Conservation (phyloP, 306 rosid species). For the Cicer yamashitae region DNA sequence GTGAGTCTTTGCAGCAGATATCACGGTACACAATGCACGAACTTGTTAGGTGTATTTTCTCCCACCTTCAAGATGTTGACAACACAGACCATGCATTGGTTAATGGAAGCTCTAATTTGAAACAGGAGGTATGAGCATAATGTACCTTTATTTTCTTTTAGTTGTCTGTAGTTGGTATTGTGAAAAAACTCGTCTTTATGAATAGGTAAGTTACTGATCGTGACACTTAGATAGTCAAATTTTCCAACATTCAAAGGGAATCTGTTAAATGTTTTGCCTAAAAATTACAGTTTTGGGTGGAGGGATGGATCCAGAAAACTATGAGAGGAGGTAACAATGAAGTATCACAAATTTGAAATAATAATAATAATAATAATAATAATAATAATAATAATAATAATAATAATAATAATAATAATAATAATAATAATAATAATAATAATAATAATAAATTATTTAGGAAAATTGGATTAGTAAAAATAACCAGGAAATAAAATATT, state of each 20-base stretch:
- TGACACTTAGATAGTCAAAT: slow-evolving; percentile 7
- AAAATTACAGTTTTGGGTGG: slow-evolving; percentile 39
- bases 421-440: too few species aligned
- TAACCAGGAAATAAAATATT: neutral
- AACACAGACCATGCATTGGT: slow-evolving; percentile 68
- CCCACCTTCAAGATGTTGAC: slow-evolving; percentile 89
- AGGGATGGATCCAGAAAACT: too few species aligned
- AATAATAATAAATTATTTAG: neutral
- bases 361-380: too few species aligned
- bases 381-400: too few species aligned
- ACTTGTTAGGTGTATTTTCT: slow-evolving; percentile 88
- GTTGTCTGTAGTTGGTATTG: slow-evolving; percentile 14
- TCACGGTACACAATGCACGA: slow-evolving; percentile 96
- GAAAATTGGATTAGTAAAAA: neutral
- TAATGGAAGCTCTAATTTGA: slow-evolving; percentile 64
- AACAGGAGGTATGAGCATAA: slow-evolving; percentile 61
- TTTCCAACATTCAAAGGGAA: neutral
- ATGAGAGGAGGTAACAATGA: too few species aligned
- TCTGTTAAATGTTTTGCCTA: slow-evolving; percentile 13
- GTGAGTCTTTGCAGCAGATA: slow-evolving; percentile 90
- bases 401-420: too few species aligned
- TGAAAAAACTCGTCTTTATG: slow-evolving; percentile 1
- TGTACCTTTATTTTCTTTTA: slow-evolving; percentile 38
- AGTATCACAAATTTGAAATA: too few species aligned
- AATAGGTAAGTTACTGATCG: slow-evolving; percentile 18